Evolutionary conservation across 1,284 basidiomycete genomes (phyloP).

Genomic region (Sphagnurus paluster): DNA sequence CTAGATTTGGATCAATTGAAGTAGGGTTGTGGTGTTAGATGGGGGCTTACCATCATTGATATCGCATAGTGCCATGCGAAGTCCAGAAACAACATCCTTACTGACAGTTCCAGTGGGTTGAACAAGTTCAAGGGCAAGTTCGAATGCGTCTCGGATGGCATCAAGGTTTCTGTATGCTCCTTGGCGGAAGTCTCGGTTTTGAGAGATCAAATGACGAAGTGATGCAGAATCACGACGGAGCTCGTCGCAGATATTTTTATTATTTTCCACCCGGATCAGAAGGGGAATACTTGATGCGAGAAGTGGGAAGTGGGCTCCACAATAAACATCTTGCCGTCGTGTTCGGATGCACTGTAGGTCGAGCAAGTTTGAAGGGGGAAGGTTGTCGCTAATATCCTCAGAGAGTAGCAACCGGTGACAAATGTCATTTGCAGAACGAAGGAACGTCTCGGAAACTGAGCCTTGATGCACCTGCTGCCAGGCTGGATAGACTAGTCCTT

Average conservation of each 20-base stretch:
- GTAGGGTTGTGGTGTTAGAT: background rate
- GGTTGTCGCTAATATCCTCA: constrained; percentile 44
- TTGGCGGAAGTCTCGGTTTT: constrained; percentile 62
- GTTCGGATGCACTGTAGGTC: constrained; percentile 69
- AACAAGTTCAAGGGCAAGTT: constrained; percentile 54
- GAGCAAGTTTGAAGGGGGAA: constrained; percentile 52
- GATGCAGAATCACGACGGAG: constrained; percentile 47
- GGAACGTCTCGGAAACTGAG: constrained; percentile 45
- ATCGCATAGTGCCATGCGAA: constrained; percentile 63
- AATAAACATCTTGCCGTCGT: constrained; percentile 64
- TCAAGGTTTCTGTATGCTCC: constrained; percentile 73
- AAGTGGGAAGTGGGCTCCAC: constrained; percentile 59
- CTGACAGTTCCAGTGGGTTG: constrained; percentile 49
- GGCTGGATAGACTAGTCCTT: constrained; percentile 71
- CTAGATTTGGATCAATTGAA: constrained; percentile 24
- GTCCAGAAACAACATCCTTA: constrained; percentile 63
- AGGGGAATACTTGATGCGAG: constrained; percentile 64
- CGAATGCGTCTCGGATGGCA: constrained; percentile 66
- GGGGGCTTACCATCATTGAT: constrained; percentile 42
- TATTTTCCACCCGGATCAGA: constrained; percentile 69
- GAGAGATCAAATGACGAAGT: constrained; percentile 60
- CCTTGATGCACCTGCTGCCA: constrained; percentile 57
- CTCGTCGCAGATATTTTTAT: constrained; percentile 46
- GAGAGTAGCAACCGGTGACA: constrained; percentile 59
- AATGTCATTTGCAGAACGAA: constrained; percentile 61